Evolutionary conservation across 305 asterid genomes (phyloP).

Genomic region (Rubia peregrina): DNA sequence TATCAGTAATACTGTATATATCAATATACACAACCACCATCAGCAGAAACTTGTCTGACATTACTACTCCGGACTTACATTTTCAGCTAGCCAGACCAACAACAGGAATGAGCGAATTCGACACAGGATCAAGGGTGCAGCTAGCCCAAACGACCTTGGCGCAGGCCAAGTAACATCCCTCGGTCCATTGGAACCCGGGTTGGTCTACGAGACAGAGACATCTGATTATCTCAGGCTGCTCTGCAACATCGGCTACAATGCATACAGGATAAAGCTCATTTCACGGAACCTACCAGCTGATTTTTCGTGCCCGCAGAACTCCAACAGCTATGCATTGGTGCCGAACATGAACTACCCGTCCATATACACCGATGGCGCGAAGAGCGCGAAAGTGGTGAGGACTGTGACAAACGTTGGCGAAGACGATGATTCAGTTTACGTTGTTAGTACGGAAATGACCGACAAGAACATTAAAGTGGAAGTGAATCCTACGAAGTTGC

Average conservation of each 20-base stretch:
- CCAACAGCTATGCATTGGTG: background rate
- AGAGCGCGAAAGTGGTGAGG: background rate
- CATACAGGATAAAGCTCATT: conserved; percentile 35
- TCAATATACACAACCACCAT: background rate
- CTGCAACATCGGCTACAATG: conserved; percentile 48
- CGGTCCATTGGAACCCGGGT: conserved; percentile 58
- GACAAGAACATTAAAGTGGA: background rate
- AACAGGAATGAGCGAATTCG: conserved; percentile 21
- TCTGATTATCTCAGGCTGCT: conserved; percentile 49
- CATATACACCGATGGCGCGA: background rate
- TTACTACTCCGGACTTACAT: background rate
- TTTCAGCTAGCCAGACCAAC: conserved; percentile 32
- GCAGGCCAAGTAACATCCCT: conserved; percentile 59
- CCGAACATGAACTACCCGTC: background rate
- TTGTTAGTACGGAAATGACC: background rate
- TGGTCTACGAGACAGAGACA: conserved; percentile 58
- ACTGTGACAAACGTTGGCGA: background rate
- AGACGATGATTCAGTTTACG: background rate
- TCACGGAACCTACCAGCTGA: conserved; percentile 2
- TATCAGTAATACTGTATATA: no score
- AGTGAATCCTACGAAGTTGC: background rate
- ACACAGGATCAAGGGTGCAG: conserved; percentile 32
- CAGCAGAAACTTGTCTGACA: no score
- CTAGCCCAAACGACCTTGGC: conserved; percentile 43
- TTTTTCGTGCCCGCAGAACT: background rate